These are phyloP conservation scores for Quercus agrifolia DNA, from an alignment of 306 rosid species.

Conservation along the genomic window DNA sequence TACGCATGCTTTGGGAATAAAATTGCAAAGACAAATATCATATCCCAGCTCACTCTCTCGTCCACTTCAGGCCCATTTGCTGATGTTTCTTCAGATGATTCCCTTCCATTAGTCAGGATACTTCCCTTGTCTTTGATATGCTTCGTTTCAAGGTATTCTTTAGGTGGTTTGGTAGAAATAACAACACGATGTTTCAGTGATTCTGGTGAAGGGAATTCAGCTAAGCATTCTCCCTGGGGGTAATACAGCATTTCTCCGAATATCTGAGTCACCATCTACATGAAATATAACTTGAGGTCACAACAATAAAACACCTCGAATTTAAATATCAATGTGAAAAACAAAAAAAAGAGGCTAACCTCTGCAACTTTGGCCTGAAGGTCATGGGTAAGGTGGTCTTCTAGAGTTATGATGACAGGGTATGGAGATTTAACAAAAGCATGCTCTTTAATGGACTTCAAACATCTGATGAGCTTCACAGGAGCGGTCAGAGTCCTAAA, in stretches of 20 bases:
- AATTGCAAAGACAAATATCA: not conserved
- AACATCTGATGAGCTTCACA: slow-evolving; percentile 70
- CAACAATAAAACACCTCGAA: not conserved
- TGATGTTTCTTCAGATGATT: slow-evolving; percentile 33
- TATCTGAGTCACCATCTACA: slow-evolving; percentile 58
- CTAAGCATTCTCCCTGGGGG: slow-evolving; percentile 48
- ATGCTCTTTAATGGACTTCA: slow-evolving; percentile 75
- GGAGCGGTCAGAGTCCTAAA: slow-evolving; percentile 88
- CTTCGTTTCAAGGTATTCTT: slow-evolving; percentile 49
- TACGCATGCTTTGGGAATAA: slow-evolving; percentile 8
- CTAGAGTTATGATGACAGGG: slow-evolving; percentile 83
- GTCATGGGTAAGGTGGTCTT: slow-evolving; percentile 76
- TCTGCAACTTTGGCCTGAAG: slow-evolving; percentile 90
- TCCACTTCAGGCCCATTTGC: slow-evolving; percentile 33
- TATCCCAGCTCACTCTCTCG: slow-evolving; percentile 41
- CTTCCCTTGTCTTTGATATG: slow-evolving; percentile 35
- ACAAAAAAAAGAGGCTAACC: slow-evolving; percentile 32
- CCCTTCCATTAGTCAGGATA: slow-evolving; percentile 31
- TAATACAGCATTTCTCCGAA: slow-evolving; percentile 74
- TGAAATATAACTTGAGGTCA: slow-evolving; percentile 16
- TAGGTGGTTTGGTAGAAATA: slow-evolving; percentile 88
- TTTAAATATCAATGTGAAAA: not conserved
- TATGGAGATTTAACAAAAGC: slow-evolving; percentile 80
- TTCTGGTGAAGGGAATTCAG: slow-evolving; percentile 87
- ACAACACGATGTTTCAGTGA: slow-evolving; percentile 59